phyloP scores from a whole-genome alignment of 805 yeast species.

The Jamesozyma lodderae region DNA sequence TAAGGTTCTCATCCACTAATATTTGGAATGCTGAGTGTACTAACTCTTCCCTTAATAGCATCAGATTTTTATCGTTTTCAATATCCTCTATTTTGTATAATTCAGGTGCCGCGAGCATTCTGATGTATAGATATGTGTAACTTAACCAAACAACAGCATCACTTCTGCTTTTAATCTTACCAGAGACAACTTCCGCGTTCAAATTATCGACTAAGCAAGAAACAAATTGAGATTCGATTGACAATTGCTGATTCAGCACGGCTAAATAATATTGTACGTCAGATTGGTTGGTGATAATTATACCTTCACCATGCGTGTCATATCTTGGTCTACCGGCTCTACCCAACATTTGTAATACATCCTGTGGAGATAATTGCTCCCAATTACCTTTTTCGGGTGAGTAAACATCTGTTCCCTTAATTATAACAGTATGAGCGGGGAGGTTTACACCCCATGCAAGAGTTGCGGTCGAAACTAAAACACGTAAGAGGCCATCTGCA shows the following conservation, averaged over 20 bases:
- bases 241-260: conserved; percentile 80
- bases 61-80: conserved; percentile 40
- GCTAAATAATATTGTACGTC: conserved; percentile 86
- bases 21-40: conserved; percentile 65
- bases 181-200: conserved; percentile 81
- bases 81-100: conserved; percentile 55
- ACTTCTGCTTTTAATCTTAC: conserved; percentile 47
- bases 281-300: conserved; percentile 77
- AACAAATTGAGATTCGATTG: conserved; percentile 84
- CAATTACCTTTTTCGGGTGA: conserved; percentile 85
- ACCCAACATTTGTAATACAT: conserved; percentile 93
- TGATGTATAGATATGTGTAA: conserved; percentile 64
- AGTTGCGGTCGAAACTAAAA: conserved; percentile 84
- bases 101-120: conserved; percentile 68
- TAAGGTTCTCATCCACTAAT: conserved; percentile 48
- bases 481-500: conserved; percentile 79
- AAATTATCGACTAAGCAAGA: conserved; percentile 59
- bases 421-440: conserved; percentile 90
- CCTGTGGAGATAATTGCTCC: conserved; percentile 91
- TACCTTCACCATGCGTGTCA: conserved; percentile 88
- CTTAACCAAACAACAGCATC: conserved; percentile 80
- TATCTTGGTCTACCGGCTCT: conserved; percentile 96
- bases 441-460: conserved; percentile 96
- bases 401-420: conserved; percentile 88
- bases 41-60: conserved; percentile 53